Evolutionary conservation across 805 yeast species (phyloP).

Genomic region (Torulaspora franciscae): DNA sequence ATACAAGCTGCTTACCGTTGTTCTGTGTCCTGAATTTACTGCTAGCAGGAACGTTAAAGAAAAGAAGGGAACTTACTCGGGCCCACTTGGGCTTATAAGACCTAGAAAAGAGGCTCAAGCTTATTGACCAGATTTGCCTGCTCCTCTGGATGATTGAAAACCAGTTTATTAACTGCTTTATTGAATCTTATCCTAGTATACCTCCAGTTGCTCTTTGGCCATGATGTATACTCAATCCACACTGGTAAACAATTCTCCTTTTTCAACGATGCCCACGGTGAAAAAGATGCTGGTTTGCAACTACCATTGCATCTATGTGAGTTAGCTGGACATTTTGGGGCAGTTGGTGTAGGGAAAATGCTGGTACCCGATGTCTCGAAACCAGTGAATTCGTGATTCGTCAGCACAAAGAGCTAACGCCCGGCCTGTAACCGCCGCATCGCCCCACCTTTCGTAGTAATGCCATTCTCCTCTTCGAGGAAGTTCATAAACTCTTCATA

Average conservation of each 20-base stretch:
- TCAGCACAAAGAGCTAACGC: conserved; percentile 72
- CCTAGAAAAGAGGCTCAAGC: neutral
- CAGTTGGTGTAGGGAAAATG: conserved; percentile 76
- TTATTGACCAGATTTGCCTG: neutral
- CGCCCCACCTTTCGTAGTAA: conserved; percentile 91
- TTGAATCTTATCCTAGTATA: conserved; percentile 13
- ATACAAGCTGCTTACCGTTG: too few species aligned
- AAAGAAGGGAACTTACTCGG: too few species aligned
- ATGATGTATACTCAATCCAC: conserved; percentile 55
- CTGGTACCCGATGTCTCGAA: conserved; percentile 73
- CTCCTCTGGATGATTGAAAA: too few species aligned
- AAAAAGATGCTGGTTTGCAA: conserved; percentile 54
- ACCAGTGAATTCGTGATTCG: conserved; percentile 71
- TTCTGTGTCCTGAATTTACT: too few species aligned
- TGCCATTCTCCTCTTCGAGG: conserved; percentile 73
- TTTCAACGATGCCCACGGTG: conserved; percentile 46
- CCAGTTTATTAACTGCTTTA: too few species aligned
- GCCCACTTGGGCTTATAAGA: too few species aligned
- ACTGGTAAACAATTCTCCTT: conserved; percentile 70
- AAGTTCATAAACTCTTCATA: conserved; percentile 59
- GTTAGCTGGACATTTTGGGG: conserved; percentile 43
- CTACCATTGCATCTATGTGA: conserved; percentile 43
- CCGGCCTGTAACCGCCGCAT: conserved; percentile 82
- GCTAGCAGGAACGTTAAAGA: too few species aligned
- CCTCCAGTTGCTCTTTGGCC: conserved; percentile 29